Conservation (phyloP, 2,329 filamentous ascomycete genomes). For the Coniosporium tulheliwenetii region DNA sequence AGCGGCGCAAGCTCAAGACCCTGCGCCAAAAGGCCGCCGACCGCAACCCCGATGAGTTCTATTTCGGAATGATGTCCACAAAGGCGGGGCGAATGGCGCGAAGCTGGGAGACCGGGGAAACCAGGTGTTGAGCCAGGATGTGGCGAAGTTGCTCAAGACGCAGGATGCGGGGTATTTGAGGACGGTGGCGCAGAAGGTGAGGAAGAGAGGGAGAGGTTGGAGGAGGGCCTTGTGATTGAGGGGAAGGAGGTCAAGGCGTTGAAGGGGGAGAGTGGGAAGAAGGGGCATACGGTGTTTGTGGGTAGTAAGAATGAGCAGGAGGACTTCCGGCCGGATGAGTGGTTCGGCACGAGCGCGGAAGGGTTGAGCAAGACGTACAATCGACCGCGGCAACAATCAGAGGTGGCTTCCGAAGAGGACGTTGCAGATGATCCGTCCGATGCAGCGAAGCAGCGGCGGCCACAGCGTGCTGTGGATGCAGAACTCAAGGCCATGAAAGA, state of each 20-base stretch:
- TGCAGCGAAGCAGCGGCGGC: background rate
- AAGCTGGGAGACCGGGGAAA: slow-evolving; percentile 30
- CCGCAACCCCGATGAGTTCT: slow-evolving; percentile 51
- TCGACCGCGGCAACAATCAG: slow-evolving; percentile 1
- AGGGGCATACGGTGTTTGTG: slow-evolving; percentile 22
- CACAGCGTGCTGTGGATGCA: background rate
- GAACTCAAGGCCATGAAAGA: background rate
- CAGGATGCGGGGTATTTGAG: slow-evolving; percentile 48
- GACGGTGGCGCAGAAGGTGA: slow-evolving; percentile 39
- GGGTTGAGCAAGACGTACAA: background rate
- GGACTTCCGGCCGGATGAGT: slow-evolving; percentile 8
- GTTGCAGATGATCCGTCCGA: background rate
- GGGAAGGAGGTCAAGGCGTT: slow-evolving; percentile 9
- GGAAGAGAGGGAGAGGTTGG: slow-evolving; percentile 36
- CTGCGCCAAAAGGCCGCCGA: slow-evolving; percentile 44
- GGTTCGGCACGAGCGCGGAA: no score
- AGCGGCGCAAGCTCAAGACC: slow-evolving; percentile 42
- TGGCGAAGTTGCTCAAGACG: slow-evolving; percentile 48
- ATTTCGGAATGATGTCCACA: slow-evolving; percentile 46
- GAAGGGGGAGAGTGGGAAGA: slow-evolving; percentile 5
- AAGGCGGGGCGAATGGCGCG: slow-evolving; percentile 28
- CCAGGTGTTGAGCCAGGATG: slow-evolving; percentile 34
- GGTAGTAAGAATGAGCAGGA: slow-evolving; percentile 15
- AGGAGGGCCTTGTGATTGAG: slow-evolving; percentile 9
- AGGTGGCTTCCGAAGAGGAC: background rate